These are phyloP conservation scores for Trichoderma brevicompactum DNA, from an alignment of 2,329 filamentous ascomycete species.

Conservation along the genomic window DNA sequence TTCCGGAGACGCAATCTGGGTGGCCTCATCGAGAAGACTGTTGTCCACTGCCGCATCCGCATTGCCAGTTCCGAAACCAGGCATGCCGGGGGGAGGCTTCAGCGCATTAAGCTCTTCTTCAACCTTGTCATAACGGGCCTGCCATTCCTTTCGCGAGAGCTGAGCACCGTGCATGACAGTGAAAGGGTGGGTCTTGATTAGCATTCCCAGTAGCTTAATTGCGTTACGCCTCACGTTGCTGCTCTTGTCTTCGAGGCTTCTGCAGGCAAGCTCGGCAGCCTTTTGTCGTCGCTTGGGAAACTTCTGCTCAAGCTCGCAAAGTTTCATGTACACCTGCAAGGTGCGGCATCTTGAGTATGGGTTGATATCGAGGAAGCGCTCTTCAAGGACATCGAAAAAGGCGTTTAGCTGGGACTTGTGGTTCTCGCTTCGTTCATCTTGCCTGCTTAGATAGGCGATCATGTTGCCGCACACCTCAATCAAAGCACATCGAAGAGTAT, in stretches of 20 bases:
- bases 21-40: slow-evolving; percentile 84
- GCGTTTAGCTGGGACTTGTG: slow-evolving; percentile 94
- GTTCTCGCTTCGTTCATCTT: slow-evolving; percentile 89
- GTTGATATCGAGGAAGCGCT: slow-evolving; percentile 94
- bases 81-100: slow-evolving; percentile 77
- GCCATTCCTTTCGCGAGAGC: slow-evolving; percentile 85
- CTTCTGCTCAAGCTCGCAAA: slow-evolving; percentile 95
- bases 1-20: slow-evolving; percentile 72
- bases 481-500: slow-evolving; percentile 88
- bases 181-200: slow-evolving; percentile 95
- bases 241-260: slow-evolving; percentile 95
- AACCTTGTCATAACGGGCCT: slow-evolving; percentile 76
- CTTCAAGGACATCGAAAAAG: slow-evolving; percentile 95
- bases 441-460: slow-evolving; percentile 85
- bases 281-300: slow-evolving; percentile 90
- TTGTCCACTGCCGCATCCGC: slow-evolving; percentile 74
- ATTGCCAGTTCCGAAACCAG: slow-evolving; percentile 61
- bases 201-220: slow-evolving; percentile 84
- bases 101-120: slow-evolving; percentile 81
- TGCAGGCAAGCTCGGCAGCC: slow-evolving; percentile 82
- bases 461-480: slow-evolving; percentile 98
- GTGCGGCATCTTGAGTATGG: slow-evolving; percentile 92
- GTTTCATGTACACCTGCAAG: slow-evolving; percentile 88
- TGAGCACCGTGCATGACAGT: slow-evolving; percentile 88
- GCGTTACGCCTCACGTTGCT: slow-evolving; percentile 96